These are phyloP conservation scores for Ceratocystis harringtonii DNA, from an alignment of 2,329 filamentous ascomycete genomes.

Conservation along the genomic window DNA sequence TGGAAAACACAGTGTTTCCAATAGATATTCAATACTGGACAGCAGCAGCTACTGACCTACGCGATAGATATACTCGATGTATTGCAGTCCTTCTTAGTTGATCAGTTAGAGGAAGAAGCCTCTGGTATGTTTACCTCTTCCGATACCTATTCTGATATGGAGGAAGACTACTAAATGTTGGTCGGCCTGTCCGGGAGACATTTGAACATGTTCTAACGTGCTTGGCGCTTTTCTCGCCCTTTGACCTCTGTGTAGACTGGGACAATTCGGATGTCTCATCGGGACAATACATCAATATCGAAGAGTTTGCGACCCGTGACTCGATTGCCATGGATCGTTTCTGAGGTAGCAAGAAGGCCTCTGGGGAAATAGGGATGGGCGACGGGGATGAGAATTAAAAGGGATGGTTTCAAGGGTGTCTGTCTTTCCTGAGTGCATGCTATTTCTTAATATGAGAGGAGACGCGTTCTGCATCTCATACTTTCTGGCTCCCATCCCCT, in stretches of 20 bases:
- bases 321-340: background rate
- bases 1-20: slow-evolving; percentile 1
- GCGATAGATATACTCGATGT: slow-evolving; percentile 29
- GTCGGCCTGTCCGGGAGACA: background rate
- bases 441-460: background rate
- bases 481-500: background rate
- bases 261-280: slow-evolving; percentile 10
- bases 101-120: slow-evolving; percentile 43
- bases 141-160: slow-evolving; percentile 5
- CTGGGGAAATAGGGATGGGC: background rate
- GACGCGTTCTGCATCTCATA: background rate
- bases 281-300: slow-evolving; percentile 8
- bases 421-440: background rate
- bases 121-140: slow-evolving; percentile 35
- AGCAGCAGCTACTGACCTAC: background rate
- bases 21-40: too few species aligned
- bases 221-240: background rate
- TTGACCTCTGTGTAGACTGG: background rate
- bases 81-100: slow-evolving; percentile 41
- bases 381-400: background rate
- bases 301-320: background rate
- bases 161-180: slow-evolving; percentile 1
- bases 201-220: slow-evolving; percentile 12
- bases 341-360: background rate
- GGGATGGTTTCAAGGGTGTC: background rate